Evolutionary conservation across 2,329 filamentous ascomycete species (phyloP).

Genomic region (Aspergillus fumigatus): DNA sequence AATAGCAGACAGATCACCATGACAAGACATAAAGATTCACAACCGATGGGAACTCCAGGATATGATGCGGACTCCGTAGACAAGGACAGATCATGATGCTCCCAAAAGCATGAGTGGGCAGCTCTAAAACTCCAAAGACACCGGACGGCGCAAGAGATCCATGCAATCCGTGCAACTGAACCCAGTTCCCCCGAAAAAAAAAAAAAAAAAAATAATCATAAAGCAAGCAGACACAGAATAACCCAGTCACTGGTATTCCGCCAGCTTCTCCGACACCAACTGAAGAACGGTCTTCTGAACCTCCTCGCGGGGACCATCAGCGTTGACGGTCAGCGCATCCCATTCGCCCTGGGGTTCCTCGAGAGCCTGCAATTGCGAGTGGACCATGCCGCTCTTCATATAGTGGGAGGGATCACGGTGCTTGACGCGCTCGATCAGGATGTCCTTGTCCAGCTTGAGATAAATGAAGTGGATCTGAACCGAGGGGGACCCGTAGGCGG

Average conservation of each 20-base stretch:
- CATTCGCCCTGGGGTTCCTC: slow-evolving; percentile 73
- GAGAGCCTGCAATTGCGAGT: slow-evolving; percentile 83
- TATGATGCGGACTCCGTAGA: neutral
- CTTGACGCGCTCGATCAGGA: slow-evolving; percentile 70
- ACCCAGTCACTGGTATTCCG: slow-evolving; percentile 33
- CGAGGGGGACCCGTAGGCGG: slow-evolving; percentile 67
- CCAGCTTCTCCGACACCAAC: slow-evolving; percentile 54
- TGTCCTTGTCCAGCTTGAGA: slow-evolving; percentile 70
- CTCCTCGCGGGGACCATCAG: slow-evolving; percentile 47
- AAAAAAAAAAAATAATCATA: neutral
- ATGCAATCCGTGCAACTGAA: neutral
- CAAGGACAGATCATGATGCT: neutral
- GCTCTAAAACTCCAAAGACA: slow-evolving; percentile 13
- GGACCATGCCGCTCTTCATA: slow-evolving; percentile 94
- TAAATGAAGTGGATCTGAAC: slow-evolving; percentile 91
- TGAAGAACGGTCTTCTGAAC: slow-evolving; percentile 59
- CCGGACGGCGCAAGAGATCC: slow-evolving; percentile 1
- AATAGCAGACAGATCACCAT: neutral
- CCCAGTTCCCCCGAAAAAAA: slow-evolving; percentile 6
- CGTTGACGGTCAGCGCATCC: slow-evolving; percentile 69
- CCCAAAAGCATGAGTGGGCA: neutral
- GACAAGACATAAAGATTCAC: neutral
- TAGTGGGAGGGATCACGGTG: slow-evolving; percentile 77
- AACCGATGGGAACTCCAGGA: neutral
- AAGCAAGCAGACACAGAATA: neutral